A percentile compares a stretch with the other conserved stretches of the same genome.
Conservation (phyloP, 176 grass and related monocot species). For the Musa itinerans region DNA sequence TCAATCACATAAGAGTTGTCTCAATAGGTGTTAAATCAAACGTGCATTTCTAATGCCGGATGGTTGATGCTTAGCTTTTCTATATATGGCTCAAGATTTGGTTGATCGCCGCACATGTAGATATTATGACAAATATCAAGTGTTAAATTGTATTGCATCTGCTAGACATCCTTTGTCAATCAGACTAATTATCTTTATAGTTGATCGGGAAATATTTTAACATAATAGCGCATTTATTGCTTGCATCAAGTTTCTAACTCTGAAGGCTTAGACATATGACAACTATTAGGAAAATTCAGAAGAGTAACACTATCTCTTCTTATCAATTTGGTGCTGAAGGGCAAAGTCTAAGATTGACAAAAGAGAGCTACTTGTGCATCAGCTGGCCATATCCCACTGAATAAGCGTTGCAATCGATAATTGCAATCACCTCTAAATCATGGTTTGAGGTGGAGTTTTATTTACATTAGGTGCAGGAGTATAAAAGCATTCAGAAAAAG, state of each 20-base stretch:
- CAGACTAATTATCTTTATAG: background rate
- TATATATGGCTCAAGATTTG: no score
- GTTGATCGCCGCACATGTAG: background rate
- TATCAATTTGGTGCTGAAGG: background rate
- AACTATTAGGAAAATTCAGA: no score
- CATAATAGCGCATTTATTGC: no score
- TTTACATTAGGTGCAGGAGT: background rate
- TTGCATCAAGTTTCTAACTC: no score
- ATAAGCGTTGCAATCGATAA: background rate
- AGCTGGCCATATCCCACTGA: background rate
- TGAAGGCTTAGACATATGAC: no score
- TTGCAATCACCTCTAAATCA: no score
- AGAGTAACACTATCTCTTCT: no score
- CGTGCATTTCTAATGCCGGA: background rate
- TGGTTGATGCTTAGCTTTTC: no score
- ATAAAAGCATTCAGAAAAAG: no score
- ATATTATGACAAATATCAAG: background rate
- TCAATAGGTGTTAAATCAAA: background rate
- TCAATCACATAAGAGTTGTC: background rate
- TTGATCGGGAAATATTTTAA: background rate
- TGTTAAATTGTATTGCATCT: background rate
- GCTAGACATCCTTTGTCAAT: background rate
- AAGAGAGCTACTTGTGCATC: background rate
- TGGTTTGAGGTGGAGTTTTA: background rate
- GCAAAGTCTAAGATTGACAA: background rate